These are phyloP conservation scores for Fusarium sp. DNA, from an alignment of 2,329 filamentous ascomycete species.

Conservation along the genomic window DNA sequence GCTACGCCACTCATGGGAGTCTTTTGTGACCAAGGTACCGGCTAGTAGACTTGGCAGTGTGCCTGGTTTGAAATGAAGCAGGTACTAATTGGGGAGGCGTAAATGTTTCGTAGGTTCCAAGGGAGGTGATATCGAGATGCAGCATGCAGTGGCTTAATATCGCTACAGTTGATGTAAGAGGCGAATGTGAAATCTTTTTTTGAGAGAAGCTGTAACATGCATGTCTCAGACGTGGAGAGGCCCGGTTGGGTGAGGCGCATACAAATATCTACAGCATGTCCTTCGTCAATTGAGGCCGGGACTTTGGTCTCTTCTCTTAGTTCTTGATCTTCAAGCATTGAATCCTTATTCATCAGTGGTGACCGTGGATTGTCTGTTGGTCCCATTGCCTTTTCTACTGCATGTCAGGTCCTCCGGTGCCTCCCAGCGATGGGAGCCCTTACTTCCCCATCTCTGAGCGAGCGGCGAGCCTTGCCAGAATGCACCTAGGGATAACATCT, in stretches of 20 bases:
- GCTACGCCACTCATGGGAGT: neutral
- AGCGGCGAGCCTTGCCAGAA: neutral
- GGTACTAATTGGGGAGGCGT: neutral
- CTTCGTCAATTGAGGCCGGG: neutral
- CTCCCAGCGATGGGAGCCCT: constrained; percentile 18
- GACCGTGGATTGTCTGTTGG: neutral
- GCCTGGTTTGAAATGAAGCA: neutral
- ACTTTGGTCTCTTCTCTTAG: neutral
- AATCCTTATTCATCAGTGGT: neutral
- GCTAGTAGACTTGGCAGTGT: neutral
- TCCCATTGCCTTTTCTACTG: neutral
- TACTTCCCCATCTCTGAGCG: constrained; percentile 14
- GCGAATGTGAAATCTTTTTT: neutral
- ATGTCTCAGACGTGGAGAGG: constrained; percentile 6
- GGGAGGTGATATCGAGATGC: neutral
- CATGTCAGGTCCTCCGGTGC: constrained; percentile 1
- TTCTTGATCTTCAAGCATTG: neutral
- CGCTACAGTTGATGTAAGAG: neutral
- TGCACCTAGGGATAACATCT: neutral
- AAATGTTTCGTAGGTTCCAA: neutral
- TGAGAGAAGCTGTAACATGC: neutral
- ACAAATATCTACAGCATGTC: constrained; percentile 23
- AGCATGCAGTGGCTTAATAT: neutral
- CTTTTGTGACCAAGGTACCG: neutral
- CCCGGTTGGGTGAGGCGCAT: neutral